phyloP scores from a whole-genome alignment of 73 alveolate genomes.

The Halteria grandinella region DNA sequence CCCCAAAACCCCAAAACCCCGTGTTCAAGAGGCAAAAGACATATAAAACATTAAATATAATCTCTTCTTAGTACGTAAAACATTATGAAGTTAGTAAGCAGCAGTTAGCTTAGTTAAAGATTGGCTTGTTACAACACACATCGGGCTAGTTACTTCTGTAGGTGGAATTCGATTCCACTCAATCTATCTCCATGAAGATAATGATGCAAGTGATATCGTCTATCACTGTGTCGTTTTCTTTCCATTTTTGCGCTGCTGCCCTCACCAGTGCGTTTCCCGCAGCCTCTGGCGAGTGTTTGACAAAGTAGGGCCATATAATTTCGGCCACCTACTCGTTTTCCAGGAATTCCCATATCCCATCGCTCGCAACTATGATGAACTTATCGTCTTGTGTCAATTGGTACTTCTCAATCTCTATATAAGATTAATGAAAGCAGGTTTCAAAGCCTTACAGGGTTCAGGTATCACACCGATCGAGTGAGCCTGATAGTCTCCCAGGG shows the following conservation, averaged over 20 bases:
- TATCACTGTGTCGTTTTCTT: conserved; percentile 48
- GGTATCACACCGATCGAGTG: conserved; percentile 89
- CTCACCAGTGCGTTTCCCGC: conserved; percentile 67
- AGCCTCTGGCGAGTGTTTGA: conserved; percentile 57
- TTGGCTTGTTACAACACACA: too few relatives aligned
- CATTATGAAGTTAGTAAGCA: too few relatives aligned
- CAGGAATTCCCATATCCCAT: conserved; percentile 91
- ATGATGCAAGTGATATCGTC: conserved; percentile 60
- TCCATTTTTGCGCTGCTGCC: conserved; percentile 57
- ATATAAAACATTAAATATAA: too few relatives aligned
- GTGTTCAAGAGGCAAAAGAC: too few relatives aligned
- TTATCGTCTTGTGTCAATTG: conserved; percentile 67
- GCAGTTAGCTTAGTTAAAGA: too few relatives aligned
- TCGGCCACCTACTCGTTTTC: conserved; percentile 78
- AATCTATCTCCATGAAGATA: conserved; percentile 55
- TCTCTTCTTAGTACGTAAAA: too few relatives aligned
- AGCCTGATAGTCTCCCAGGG: conserved; percentile 93
- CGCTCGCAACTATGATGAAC: conserved; percentile 74
- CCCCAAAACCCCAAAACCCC: too few relatives aligned
- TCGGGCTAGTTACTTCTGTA: too few relatives aligned
- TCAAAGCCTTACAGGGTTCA: conserved; percentile 81
- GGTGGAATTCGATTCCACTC: too few relatives aligned
- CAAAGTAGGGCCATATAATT: conserved; percentile 56
- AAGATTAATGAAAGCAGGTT: neutral
- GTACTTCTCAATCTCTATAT: conserved; percentile 36